Evolutionary conservation across 805 yeast species (phyloP).

Genomic region (Wickerhamomyces bovis): DNA sequence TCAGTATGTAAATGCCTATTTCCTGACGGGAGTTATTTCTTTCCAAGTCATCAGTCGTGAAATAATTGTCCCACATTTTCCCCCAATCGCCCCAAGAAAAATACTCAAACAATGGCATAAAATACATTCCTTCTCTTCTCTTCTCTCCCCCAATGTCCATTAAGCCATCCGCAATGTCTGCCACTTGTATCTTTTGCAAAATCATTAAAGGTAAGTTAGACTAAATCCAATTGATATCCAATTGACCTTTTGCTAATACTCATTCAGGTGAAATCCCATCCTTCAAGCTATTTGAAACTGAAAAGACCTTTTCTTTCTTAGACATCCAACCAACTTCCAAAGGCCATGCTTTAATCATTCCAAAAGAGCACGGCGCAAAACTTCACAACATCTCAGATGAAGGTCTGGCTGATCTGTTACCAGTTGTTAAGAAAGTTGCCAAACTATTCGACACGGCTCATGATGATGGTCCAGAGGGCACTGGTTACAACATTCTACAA

Average conservation of each 20-base stretch:
- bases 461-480: constrained; percentile 60
- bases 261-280: constrained; percentile 87
- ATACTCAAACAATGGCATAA: background rate
- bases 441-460: constrained; percentile 58
- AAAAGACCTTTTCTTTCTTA: constrained; percentile 72
- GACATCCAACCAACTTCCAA: constrained; percentile 90
- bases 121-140: background rate
- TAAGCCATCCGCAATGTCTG: constrained; percentile 24
- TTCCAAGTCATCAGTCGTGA: too few species aligned
- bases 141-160: background rate
- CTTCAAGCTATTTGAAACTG: constrained; percentile 84
- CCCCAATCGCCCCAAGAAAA: background rate
- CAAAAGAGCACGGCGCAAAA: constrained; percentile 90
- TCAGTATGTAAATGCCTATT: too few species aligned
- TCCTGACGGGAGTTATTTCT: too few species aligned
- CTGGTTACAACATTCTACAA: constrained; percentile 83
- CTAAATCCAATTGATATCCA: background rate
- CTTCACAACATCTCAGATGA: constrained; percentile 93
- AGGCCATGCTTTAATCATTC: constrained; percentile 87
- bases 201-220: constrained; percentile 67
- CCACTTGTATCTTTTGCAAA: constrained; percentile 86
- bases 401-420: constrained; percentile 76
- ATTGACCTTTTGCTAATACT: constrained; percentile 1
- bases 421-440: constrained; percentile 82
- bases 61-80: background rate